A percentile compares a stretch with the other conserved stretches of the same genome.
These are phyloP conservation scores for Ilex asprella DNA, from an alignment of 257 asterid genomes.

Conservation along the genomic window DNA sequence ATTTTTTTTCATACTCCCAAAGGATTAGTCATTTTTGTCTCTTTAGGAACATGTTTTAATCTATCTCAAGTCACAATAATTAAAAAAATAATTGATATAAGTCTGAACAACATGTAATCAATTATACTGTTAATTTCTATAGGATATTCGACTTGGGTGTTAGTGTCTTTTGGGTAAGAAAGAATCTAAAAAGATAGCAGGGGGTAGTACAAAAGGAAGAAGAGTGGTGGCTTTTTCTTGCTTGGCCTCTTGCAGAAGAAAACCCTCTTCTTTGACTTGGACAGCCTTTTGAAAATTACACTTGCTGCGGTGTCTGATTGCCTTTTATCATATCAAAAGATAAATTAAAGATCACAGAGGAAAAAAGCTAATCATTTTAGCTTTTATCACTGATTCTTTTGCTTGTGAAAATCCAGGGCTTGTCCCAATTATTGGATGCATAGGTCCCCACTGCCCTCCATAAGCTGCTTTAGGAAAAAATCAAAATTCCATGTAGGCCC, in stretches of 20 bases:
- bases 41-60: too few species aligned
- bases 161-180: too few species aligned
- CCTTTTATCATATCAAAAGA: constrained; percentile 18
- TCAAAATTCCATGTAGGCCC: too few species aligned
- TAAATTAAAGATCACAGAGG: constrained; percentile 14
- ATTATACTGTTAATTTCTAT: too few species aligned
- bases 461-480: too few species aligned
- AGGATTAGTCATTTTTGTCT: too few species aligned
- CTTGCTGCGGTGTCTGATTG: constrained; percentile 3
- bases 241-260: constrained; percentile 31
- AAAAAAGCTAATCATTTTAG: constrained; percentile 11
- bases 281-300: constrained; percentile 27
- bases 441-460: constrained; percentile 35
- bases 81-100: too few species aligned
- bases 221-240: constrained; percentile 21
- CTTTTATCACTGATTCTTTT: constrained; percentile 5
- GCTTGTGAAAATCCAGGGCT: constrained; percentile 25
- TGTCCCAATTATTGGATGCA: constrained; percentile 55
- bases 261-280: constrained; percentile 10
- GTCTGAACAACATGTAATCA: too few species aligned
- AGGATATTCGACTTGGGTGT: too few species aligned
- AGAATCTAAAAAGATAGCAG: too few species aligned
- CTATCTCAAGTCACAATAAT: too few species aligned
- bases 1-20: too few species aligned
- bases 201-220: background rate